These are phyloP conservation scores for Penicillium argentinense DNA, from an alignment of 495 filamentous ascomycete genomes.

Conservation along the genomic window DNA sequence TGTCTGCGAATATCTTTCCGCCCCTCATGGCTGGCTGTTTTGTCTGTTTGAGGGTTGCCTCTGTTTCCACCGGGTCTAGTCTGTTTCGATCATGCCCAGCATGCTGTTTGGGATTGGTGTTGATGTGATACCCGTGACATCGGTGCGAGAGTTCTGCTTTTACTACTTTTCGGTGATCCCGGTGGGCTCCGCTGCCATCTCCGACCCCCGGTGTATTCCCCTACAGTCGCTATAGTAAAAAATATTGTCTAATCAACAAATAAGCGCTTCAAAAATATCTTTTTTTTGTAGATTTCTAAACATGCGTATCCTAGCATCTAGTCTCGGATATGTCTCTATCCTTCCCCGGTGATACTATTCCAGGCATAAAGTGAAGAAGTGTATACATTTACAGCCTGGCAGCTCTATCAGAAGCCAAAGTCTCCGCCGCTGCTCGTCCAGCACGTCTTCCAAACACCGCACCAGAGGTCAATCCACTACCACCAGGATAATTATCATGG, in stretches of 20 bases:
- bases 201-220: constrained; percentile 5
- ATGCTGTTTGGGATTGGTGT: constrained; percentile 25
- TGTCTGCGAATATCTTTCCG: constrained; percentile 13
- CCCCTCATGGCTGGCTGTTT: too few relatives aligned
- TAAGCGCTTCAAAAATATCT: constrained; percentile 6
- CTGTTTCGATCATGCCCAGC: constrained; percentile 8
- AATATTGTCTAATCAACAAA: constrained; percentile 27
- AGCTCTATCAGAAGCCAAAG: background rate
- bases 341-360: too few relatives aligned
- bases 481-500: constrained; percentile 63
- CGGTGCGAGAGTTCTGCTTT: constrained; percentile 19
- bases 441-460: constrained; percentile 57
- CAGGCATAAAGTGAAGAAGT: too few relatives aligned
- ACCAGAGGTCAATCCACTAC: constrained; percentile 60
- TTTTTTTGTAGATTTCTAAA: background rate
- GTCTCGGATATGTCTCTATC: too few relatives aligned
- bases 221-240: constrained; percentile 25
- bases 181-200: constrained; percentile 3
- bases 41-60: constrained; percentile 7
- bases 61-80: constrained; percentile 18
- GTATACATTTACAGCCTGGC: background rate
- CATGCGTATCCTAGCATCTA: background rate
- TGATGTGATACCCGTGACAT: constrained; percentile 29
- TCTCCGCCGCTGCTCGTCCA: constrained; percentile 29
- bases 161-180: constrained; percentile 3